A percentile compares a stretch with the other conserved stretches of the same genome.
Conservation (phyloP, 805 yeast species). For the Monosporozyma yasuniensis region DNA sequence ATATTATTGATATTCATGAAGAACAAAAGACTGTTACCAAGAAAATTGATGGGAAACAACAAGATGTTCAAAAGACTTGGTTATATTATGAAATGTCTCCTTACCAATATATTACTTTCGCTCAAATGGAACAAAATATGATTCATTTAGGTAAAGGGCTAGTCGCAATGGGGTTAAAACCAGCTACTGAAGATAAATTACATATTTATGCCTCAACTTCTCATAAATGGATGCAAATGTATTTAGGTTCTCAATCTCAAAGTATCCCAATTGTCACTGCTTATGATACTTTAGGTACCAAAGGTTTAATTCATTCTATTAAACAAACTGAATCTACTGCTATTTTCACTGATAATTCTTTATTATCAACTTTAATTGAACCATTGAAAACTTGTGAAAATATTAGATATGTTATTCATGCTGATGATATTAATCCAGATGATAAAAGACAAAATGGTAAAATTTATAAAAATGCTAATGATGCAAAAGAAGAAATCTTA, state of each 20-base stretch:
- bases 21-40: slow-evolving; percentile 71
- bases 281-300: slow-evolving; percentile 88
- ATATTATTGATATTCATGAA: slow-evolving; percentile 58
- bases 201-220: slow-evolving; percentile 88
- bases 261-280: slow-evolving; percentile 87
- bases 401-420: slow-evolving; percentile 63
- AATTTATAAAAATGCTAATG: slow-evolving; percentile 46
- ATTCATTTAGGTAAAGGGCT: slow-evolving; percentile 66
- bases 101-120: slow-evolving; percentile 58
- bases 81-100: slow-evolving; percentile 67
- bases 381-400: slow-evolving; percentile 59
- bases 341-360: slow-evolving; percentile 73
- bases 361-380: slow-evolving; percentile 55
- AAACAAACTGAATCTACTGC: slow-evolving; percentile 71
- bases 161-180: slow-evolving; percentile 58
- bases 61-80: slow-evolving; percentile 79
- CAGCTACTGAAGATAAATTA: slow-evolving; percentile 49
- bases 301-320: slow-evolving; percentile 78
- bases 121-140: slow-evolving; percentile 43
- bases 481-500: slow-evolving; percentile 50
- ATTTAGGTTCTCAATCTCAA: slow-evolving; percentile 69
- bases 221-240: slow-evolving; percentile 83
- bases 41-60: slow-evolving; percentile 65
- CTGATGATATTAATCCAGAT: slow-evolving; percentile 49
- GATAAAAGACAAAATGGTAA: slow-evolving; percentile 59